These are phyloP conservation scores for Wickerhamiella kazuoi DNA, from an alignment of 805 yeast genomes.

Conservation along the genomic window DNA sequence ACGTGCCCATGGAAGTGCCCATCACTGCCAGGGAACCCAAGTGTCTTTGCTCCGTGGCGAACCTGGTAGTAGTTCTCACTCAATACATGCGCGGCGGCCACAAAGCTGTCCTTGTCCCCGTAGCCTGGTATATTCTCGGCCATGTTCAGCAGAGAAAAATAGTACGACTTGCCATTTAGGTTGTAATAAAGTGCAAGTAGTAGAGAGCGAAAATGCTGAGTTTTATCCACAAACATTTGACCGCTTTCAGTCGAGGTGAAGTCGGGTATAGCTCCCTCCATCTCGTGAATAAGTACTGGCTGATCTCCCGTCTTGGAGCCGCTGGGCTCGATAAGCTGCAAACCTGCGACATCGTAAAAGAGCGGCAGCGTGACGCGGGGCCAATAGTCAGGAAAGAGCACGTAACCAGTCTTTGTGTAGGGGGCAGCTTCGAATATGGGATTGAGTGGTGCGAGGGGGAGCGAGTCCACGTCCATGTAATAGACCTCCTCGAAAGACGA, in stretches of 20 bases:
- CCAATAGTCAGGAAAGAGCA: slow-evolving; percentile 83
- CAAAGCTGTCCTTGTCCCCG: slow-evolving; percentile 39
- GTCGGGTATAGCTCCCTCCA: slow-evolving; percentile 52
- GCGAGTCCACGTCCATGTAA: slow-evolving; percentile 58
- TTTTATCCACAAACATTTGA: slow-evolving; percentile 41
- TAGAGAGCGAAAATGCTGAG: slow-evolving; percentile 37
- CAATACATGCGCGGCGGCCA: slow-evolving; percentile 1
- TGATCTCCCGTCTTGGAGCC: background rate
- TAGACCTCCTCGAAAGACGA: slow-evolving; percentile 59
- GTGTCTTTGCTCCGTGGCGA: background rate
- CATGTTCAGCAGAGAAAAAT: slow-evolving; percentile 41
- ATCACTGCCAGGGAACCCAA: background rate
- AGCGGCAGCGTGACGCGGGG: slow-evolving; percentile 61
- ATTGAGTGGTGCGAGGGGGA: slow-evolving; percentile 52
- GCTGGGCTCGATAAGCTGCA: slow-evolving; percentile 19
- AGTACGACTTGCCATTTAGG: slow-evolving; percentile 40
- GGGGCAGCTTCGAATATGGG: slow-evolving; percentile 39
- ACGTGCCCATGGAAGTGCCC: slow-evolving; percentile 1
- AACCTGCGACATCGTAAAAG: slow-evolving; percentile 51
- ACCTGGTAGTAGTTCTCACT: background rate
- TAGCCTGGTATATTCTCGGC: slow-evolving; percentile 42
- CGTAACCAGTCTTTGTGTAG: slow-evolving; percentile 32
- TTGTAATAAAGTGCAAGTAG: slow-evolving; percentile 49
- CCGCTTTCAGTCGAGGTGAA: slow-evolving; percentile 50
- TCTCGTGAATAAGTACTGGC: background rate